phyloP scores from a whole-genome alignment of 306 rosid species.

The Rosa persica region DNA sequence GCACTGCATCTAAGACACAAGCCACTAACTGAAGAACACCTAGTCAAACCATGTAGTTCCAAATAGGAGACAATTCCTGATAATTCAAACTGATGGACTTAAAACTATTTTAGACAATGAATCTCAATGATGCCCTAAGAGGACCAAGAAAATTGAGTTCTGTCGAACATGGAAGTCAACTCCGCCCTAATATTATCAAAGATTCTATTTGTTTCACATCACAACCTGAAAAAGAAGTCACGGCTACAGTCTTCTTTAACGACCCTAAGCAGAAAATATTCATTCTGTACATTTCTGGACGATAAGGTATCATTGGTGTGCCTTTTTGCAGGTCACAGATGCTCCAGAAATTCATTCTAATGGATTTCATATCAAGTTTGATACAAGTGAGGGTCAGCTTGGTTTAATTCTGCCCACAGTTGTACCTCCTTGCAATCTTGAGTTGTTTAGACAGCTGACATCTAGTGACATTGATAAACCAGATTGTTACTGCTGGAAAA shows the following conservation, averaged over 20 bases:
- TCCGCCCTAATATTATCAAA: background rate
- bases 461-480: constrained; percentile 44
- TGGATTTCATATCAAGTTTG: constrained; percentile 96
- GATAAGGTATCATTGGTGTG: constrained; percentile 24
- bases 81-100: background rate
- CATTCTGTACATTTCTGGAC: background rate
- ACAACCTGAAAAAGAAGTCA: background rate
- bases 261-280: background rate
- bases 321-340: constrained; percentile 78
- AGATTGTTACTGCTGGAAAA: constrained; percentile 61
- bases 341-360: constrained; percentile 98
- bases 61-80: background rate
- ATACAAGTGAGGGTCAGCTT: constrained; percentile 88
- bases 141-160: background rate
- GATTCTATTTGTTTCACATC: background rate
- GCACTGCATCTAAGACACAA: background rate
- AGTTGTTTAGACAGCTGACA: constrained; percentile 54
- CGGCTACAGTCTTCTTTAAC: background rate
- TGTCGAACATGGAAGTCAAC: background rate
- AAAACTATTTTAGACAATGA: background rate
- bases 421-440: constrained; percentile 68
- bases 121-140: background rate
- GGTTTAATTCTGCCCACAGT: constrained; percentile 93
- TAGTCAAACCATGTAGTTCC: background rate
- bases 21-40: background rate